A percentile compares a stretch with the other conserved stretches of the same genome.
These are phyloP conservation scores for Kwoniella shandongensis DNA, from an alignment of 768 basidiomycete genomes.

Conservation along the genomic window DNA sequence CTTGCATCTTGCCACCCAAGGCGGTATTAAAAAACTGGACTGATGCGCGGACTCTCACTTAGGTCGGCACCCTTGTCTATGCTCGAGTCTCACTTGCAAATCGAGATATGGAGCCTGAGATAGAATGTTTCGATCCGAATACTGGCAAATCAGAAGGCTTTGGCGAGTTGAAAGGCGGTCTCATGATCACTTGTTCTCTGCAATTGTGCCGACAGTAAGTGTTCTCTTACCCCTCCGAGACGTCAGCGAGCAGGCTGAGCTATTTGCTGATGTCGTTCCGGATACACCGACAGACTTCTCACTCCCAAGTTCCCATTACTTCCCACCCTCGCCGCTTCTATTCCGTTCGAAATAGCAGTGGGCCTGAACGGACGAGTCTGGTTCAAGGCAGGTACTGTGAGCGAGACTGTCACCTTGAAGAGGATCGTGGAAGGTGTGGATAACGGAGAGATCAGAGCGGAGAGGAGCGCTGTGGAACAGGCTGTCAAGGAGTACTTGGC, in stretches of 20 bases:
- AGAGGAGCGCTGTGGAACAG: conserved; percentile 32
- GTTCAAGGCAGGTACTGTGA: conserved; percentile 72
- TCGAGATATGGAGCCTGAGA: conserved; percentile 96
- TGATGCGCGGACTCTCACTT: too few relatives aligned
- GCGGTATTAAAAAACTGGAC: too few relatives aligned
- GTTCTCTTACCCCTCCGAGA: too few relatives aligned
- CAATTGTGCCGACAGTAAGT: conserved; percentile 81
- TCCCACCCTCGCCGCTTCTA: conserved; percentile 71
- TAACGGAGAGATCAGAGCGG: conserved; percentile 35
- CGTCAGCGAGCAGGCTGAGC: too few relatives aligned
- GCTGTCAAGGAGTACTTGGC: conserved; percentile 28
- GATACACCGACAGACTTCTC: conserved; percentile 62
- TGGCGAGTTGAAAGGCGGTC: conserved; percentile 88
- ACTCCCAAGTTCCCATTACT: conserved; percentile 80
- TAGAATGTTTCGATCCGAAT: conserved; percentile 93
- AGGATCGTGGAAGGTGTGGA: conserved; percentile 81
- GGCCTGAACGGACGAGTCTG: conserved; percentile 92
- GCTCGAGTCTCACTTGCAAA: conserved; percentile 90
- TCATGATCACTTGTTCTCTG: conserved; percentile 75
- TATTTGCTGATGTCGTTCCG: conserved; percentile 7
- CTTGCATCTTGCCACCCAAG: too few relatives aligned
- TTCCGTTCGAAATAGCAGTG: conserved; percentile 83
- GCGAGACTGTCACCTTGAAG: conserved; percentile 70
- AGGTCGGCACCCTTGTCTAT: conserved; percentile 90
- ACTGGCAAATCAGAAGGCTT: conserved; percentile 89